These are phyloP conservation scores for Sphagnum contortum DNA, from an alignment of 225 moss, liverwort and hornwort genomes.

Conservation along the genomic window DNA sequence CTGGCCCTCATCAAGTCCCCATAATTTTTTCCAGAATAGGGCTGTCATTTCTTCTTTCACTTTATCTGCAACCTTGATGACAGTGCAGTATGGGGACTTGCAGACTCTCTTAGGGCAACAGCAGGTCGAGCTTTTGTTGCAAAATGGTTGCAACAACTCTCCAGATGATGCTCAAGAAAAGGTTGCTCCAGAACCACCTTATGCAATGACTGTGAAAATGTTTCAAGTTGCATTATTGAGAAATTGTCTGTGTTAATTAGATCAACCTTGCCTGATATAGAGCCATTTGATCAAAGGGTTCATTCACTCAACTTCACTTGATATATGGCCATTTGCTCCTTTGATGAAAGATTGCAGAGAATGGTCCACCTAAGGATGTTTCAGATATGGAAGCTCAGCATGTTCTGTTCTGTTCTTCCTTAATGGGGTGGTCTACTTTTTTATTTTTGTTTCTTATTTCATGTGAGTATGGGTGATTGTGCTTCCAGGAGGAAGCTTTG, in stretches of 20 bases:
- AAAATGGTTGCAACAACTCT: not conserved
- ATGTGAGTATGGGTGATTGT: not conserved
- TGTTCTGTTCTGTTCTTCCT: no score
- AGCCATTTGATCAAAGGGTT: not conserved
- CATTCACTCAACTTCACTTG: not conserved
- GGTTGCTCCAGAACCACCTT: not conserved
- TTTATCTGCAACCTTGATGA: no score
- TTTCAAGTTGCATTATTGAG: not conserved
- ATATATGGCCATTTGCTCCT: constrained; percentile 9
- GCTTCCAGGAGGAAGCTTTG: constrained; percentile 67
- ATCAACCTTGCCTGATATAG: not conserved
- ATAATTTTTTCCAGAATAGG: not conserved
- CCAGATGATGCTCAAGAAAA: not conserved
- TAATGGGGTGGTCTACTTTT: no score
- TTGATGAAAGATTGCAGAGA: constrained; percentile 7
- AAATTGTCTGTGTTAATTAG: not conserved
- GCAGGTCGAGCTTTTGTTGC: not conserved
- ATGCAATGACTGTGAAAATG: not conserved
- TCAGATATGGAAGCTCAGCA: not conserved
- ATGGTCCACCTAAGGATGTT: no score
- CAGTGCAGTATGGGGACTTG: not conserved
- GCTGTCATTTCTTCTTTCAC: no score
- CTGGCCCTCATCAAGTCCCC: not conserved
- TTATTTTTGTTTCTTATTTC: no score
- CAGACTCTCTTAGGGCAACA: not conserved